Percentiles rank a stretch among this genome's conserved stretches.
These are phyloP conservation scores for Magnusiomyces suaveolens DNA, from an alignment of 1,139 yeast genomes.

Conservation along the genomic window DNA sequence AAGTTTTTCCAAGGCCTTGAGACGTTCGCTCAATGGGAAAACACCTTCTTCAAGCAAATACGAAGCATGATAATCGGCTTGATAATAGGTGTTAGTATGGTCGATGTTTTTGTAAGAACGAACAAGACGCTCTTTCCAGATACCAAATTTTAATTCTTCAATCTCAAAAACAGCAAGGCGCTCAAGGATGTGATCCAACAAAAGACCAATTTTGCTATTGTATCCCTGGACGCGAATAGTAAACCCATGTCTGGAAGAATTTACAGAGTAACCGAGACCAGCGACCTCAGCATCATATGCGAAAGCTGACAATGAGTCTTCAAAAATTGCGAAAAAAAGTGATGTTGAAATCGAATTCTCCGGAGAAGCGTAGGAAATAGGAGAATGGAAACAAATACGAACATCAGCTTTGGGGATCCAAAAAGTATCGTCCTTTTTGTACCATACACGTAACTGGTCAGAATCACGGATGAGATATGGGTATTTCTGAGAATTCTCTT, in stretches of 20 bases:
- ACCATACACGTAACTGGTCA: slow-evolving; percentile 56
- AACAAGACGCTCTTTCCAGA: slow-evolving; percentile 52
- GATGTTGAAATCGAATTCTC: slow-evolving; percentile 48
- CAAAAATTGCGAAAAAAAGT: slow-evolving; percentile 57
- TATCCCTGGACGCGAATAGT: slow-evolving; percentile 64
- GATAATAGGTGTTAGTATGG: slow-evolving; percentile 61
- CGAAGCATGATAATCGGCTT: slow-evolving; percentile 54
- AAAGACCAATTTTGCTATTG: slow-evolving; percentile 63
- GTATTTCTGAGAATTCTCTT: slow-evolving; percentile 33
- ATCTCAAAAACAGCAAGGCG: slow-evolving; percentile 48
- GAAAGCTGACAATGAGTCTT: slow-evolving; percentile 64
- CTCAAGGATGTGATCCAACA: slow-evolving; percentile 51
- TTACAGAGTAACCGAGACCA: slow-evolving; percentile 53
- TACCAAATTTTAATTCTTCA: slow-evolving; percentile 46
- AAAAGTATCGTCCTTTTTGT: slow-evolving; percentile 80
- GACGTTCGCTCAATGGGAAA: slow-evolving; percentile 55
- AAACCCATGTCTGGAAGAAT: slow-evolving; percentile 60
- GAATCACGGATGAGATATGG: slow-evolving; percentile 43
- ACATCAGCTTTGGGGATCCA: slow-evolving; percentile 80
- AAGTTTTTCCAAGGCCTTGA: slow-evolving; percentile 42
- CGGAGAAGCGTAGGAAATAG: slow-evolving; percentile 51
- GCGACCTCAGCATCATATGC: slow-evolving; percentile 82
- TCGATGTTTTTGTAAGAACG: slow-evolving; percentile 63
- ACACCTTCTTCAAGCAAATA: slow-evolving; percentile 60
- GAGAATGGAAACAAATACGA: slow-evolving; percentile 52